phyloP scores from a whole-genome alignment of 2,329 filamentous ascomycete species.

The Verticillium albo-atrum region DNA sequence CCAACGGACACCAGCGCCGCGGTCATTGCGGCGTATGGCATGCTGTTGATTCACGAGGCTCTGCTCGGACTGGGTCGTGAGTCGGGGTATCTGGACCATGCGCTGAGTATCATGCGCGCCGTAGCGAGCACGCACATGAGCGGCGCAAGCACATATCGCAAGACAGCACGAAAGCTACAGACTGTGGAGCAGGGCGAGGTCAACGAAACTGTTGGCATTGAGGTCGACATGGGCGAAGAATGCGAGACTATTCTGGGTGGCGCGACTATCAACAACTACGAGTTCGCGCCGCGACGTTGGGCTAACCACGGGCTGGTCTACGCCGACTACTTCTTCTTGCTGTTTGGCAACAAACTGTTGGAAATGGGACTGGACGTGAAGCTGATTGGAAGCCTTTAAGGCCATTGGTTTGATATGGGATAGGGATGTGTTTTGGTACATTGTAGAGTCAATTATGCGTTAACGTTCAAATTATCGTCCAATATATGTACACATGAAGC shows the following conservation, averaged over 20 bases:
- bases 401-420: background rate
- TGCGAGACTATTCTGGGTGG: slow-evolving; percentile 40
- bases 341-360: slow-evolving; percentile 40
- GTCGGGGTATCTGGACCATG: slow-evolving; percentile 20
- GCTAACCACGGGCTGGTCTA: slow-evolving; percentile 43
- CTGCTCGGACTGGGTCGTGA: slow-evolving; percentile 12
- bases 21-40: slow-evolving; percentile 31
- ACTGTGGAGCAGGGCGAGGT: slow-evolving; percentile 17
- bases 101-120: slow-evolving; percentile 18
- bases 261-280: slow-evolving; percentile 41
- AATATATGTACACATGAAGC: background rate
- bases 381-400: background rate
- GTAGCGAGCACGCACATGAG: slow-evolving; percentile 19
- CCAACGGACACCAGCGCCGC: slow-evolving; percentile 32
- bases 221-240: slow-evolving; percentile 17
- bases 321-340: slow-evolving; percentile 42
- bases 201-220: slow-evolving; percentile 7
- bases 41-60: slow-evolving; percentile 28
- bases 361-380: slow-evolving; percentile 16
- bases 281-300: slow-evolving; percentile 37
- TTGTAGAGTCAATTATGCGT: background rate
- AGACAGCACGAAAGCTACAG: slow-evolving; percentile 5
- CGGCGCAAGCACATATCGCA: slow-evolving; percentile 11
- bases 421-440: background rate
- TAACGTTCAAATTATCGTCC: background rate